Base-by-base conservation (phyloP, 345 rosid species). In the Reutealis trisperma region DNA sequence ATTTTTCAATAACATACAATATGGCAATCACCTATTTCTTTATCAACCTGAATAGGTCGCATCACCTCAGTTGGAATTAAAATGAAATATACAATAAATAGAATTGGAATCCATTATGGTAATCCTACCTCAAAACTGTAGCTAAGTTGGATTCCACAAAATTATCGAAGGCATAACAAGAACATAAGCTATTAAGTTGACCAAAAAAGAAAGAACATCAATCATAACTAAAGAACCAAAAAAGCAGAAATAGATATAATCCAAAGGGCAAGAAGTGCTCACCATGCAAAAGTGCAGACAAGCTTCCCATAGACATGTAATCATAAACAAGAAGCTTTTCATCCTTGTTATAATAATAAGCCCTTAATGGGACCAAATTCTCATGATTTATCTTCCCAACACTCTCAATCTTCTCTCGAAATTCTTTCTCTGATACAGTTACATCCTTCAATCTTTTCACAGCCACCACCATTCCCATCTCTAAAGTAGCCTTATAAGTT, bases 211-310 rank as follows among this genome's bases (percentile, higher is more conserved):
- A 42, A 68, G 32, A 69, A 49, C 58, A 66, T 4, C 57, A 65
- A 72, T 19, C 34, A 57, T 42, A 61, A 72, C 21, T 12, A 42
- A 25, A 58, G 18, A 62, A 45, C n/a, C 71, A 37, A 9, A 45
- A 42, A 71, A 45, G 27, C 34, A 10, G 37, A 44, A 69, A 47
- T 3, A 25, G 37, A 44, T 63, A 25, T 16, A 41, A 55, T 51
- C 30, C 27, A 63, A n/a, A 32, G 67, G 30, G 67, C 61, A 72
- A 27, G 30, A 42, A 51, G 61, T 19, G 57, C 77, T 75, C 25
- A 86, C 89, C 89, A 27, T 86, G 89, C 51, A 86, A 75, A 75
- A 86, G 85, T 0, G 88, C 88, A 27, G 88, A 86, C 52, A 86
- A 73, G 80, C 88, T 86, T 57, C 88, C 88, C 68, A 76, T 77